A percentile compares a stretch with the other conserved stretches of the same genome.
Conservation (phyloP, 176 grass and related monocot species). For the Themeda triandra region DNA sequence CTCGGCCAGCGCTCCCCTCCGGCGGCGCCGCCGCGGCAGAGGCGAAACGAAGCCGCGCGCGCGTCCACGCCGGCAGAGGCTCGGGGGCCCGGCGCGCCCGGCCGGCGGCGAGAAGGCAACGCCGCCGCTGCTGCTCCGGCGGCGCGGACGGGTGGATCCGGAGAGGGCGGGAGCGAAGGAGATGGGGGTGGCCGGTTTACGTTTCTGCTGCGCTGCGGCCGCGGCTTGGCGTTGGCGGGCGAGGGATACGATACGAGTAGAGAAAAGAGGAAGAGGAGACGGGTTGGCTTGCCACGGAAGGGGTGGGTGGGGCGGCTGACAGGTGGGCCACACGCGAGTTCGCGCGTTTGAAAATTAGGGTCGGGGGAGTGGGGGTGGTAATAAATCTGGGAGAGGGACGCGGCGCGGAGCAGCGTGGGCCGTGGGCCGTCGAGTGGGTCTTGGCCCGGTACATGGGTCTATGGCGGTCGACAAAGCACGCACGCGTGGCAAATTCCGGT, state of each 20-base stretch:
- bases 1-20: not conserved
- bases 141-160: conserved; percentile 17
- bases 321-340: conserved; percentile 12
- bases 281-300: not conserved
- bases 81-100: not conserved
- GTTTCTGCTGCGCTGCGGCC: conserved; percentile 26
- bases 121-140: not conserved
- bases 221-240: conserved; percentile 42
- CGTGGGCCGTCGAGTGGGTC: not conserved
- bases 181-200: conserved; percentile 6
- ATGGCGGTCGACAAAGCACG: not conserved
- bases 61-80: not conserved
- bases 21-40: not conserved
- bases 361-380: not conserved
- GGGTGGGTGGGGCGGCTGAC: not conserved
- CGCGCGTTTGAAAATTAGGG: conserved; percentile 47
- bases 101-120: not conserved
- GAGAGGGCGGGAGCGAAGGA: not conserved
- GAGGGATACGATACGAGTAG: conserved; percentile 40
- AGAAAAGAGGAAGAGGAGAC: not conserved
- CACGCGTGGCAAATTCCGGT: not conserved
- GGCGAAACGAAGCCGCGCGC: not conserved
- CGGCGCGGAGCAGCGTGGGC: not conserved
- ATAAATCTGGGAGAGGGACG: not conserved
- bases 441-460: not conserved